These are phyloP conservation scores for Protomyces lactucae-debilis DNA, from an alignment of 1,139 yeast species.

Conservation along the genomic window DNA sequence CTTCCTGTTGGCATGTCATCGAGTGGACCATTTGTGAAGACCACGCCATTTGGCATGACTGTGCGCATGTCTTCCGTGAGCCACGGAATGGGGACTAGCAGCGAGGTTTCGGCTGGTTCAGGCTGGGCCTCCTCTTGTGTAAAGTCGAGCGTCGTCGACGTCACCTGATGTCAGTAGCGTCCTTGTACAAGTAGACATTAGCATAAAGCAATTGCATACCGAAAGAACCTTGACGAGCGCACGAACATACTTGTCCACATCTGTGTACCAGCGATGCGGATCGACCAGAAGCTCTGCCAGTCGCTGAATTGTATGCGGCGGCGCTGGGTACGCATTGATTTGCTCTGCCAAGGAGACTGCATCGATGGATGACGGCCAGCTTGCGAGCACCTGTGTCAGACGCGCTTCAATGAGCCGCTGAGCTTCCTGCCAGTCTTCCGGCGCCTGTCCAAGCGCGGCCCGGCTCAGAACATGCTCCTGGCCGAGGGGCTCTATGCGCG, in stretches of 20 bases:
- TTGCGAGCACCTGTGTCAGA: not conserved
- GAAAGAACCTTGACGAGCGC: conserved; percentile 39
- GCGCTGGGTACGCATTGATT: conserved; percentile 9
- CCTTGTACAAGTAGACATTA: not conserved
- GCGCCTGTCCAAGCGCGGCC: not conserved
- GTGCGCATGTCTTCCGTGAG: not conserved
- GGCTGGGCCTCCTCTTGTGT: not conserved
- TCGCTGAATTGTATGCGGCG: conserved; percentile 58
- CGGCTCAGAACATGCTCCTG: not conserved
- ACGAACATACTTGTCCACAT: conserved; percentile 40
- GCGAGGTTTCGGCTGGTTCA: not conserved
- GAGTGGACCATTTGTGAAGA: not conserved
- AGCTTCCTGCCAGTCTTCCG: not conserved
- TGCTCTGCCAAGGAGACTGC: not conserved
- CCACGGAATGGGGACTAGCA: conserved; percentile 24
- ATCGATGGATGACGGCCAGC: not conserved
- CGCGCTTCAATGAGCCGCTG: not conserved
- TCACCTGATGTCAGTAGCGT: not conserved
- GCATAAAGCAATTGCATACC: not conserved
- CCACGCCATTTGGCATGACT: conserved; percentile 9
- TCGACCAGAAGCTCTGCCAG: conserved; percentile 50
- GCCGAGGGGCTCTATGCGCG: not conserved
- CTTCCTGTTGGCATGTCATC: conserved; percentile 3
- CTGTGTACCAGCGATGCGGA: conserved; percentile 44
- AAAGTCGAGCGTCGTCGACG: conserved; percentile 12